Conservation (phyloP, 2,329 filamentous ascomycete species). For the Fusarium secorum region DNA sequence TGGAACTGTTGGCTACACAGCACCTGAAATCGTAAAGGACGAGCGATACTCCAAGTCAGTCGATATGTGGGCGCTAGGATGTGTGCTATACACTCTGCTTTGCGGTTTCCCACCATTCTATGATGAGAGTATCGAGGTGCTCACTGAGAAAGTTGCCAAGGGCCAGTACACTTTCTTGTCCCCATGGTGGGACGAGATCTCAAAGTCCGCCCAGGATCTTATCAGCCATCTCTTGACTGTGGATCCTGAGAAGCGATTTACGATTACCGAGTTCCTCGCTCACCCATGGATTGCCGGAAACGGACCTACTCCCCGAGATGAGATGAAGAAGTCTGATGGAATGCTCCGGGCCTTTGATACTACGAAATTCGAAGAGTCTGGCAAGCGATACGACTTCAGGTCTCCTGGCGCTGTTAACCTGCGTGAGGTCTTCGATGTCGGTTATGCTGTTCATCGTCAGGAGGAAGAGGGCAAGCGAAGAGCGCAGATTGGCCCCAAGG, state of each 20-base stretch:
- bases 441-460: constrained; percentile 96
- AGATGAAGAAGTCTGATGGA: constrained; percentile 61
- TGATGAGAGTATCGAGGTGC: constrained; percentile 94
- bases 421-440: constrained; percentile 96
- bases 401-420: constrained; percentile 95
- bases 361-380: constrained; percentile 61
- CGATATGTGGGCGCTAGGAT: constrained; percentile 99
- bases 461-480: constrained; percentile 94
- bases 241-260: constrained; percentile 93
- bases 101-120: constrained; percentile 99
- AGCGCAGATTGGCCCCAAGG: constrained; percentile 81
- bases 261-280: constrained; percentile 89
- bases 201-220: constrained; percentile 90
- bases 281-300: constrained; percentile 90
- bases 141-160: constrained; percentile 96
- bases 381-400: constrained; percentile 87
- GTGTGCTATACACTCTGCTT: constrained; percentile 94
- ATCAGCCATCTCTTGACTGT: constrained; percentile 94
- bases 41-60: constrained; percentile 98
- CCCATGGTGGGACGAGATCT: constrained; percentile 99
- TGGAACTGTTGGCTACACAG: constrained; percentile 96
- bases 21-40: constrained; percentile 98
- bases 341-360: constrained; percentile 65
- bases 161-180: constrained; percentile 98
- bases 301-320: constrained; percentile 63